Evolutionary conservation across 306 rosid species (phyloP).

Genomic region (Citrullus mucosospermus): DNA sequence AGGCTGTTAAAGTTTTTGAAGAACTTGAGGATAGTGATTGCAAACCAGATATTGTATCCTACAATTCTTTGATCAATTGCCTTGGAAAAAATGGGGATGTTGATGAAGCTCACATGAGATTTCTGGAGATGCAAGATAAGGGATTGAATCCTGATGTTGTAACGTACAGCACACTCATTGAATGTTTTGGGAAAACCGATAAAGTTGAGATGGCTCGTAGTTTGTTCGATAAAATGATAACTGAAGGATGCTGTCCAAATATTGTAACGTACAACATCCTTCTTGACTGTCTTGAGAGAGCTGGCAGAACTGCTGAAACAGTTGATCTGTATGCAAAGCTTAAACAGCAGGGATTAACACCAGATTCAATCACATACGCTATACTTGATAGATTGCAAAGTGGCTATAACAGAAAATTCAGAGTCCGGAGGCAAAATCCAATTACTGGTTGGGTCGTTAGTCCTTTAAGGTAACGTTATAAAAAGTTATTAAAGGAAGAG

Average conservation of each 20-base stretch:
- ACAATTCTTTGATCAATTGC: slow-evolving; percentile 83
- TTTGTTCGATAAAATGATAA: slow-evolving; percentile 70
- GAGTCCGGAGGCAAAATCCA: slow-evolving; percentile 70
- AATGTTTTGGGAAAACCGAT: slow-evolving; percentile 88
- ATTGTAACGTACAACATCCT: slow-evolving; percentile 77
- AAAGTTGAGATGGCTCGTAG: slow-evolving; percentile 80
- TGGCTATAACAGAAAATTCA: slow-evolving; percentile 49
- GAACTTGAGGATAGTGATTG: slow-evolving; percentile 62
- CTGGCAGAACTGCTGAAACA: slow-evolving; percentile 81
- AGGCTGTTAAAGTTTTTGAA: slow-evolving; percentile 57
- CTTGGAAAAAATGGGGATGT: slow-evolving; percentile 90
- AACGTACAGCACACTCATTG: slow-evolving; percentile 90
- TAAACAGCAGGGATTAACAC: slow-evolving; percentile 80
- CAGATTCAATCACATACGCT: slow-evolving; percentile 76
- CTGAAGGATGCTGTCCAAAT: slow-evolving; percentile 72
- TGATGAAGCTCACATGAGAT: slow-evolving; percentile 94
- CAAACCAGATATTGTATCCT: slow-evolving; percentile 63
- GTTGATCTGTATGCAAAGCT: slow-evolving; percentile 83
- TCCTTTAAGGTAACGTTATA: slow-evolving; percentile 48
- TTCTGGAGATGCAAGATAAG: slow-evolving; percentile 85
- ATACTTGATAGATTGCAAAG: slow-evolving; percentile 80
- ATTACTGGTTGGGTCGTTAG: slow-evolving; percentile 95
- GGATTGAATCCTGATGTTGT: slow-evolving; percentile 79
- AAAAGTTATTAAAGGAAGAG: background rate
- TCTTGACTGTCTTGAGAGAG: slow-evolving; percentile 83